Conservation (phyloP, 805 yeast species). For the Blastobotrys chiropterorum region DNA sequence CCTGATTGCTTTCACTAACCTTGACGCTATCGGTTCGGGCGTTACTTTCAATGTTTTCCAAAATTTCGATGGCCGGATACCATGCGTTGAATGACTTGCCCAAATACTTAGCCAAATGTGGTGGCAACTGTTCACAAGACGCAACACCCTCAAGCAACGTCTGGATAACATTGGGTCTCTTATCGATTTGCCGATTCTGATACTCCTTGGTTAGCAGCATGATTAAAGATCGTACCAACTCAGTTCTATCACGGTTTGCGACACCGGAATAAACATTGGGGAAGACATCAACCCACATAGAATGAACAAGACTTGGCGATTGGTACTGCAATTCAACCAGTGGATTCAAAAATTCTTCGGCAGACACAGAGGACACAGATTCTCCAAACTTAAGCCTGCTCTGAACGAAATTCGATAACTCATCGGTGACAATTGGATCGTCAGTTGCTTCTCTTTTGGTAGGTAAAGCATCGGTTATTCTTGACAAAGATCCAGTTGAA, state of each 20-base stretch:
- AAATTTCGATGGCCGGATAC: constrained; percentile 79
- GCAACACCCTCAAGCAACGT: constrained; percentile 73
- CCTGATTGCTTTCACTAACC: constrained; percentile 78
- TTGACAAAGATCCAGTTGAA: constrained; percentile 15
- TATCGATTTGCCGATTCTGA: constrained; percentile 83
- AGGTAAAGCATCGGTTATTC: constrained; percentile 13
- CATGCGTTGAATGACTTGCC: constrained; percentile 86
- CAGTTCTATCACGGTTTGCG: constrained; percentile 73
- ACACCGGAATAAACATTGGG: constrained; percentile 73
- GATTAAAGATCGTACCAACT: constrained; percentile 75
- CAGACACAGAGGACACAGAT: constrained; percentile 38
- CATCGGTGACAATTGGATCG: constrained; percentile 20
- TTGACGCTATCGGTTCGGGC: constrained; percentile 63
- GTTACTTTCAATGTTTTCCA: constrained; percentile 61
- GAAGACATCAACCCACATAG: constrained; percentile 78
- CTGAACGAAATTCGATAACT: constrained; percentile 28
- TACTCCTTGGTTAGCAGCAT: constrained; percentile 81
- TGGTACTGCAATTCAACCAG: constrained; percentile 76
- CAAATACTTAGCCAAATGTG: constrained; percentile 83
- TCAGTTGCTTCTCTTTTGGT: constrained; percentile 10
- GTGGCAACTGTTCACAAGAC: constrained; percentile 77
- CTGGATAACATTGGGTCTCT: constrained; percentile 80
- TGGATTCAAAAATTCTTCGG: constrained; percentile 62
- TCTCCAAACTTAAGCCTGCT: constrained; percentile 27
- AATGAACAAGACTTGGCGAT: constrained; percentile 70